These are phyloP conservation scores for Solanum sejunctum DNA, from an alignment of 257 asterid genomes.

Conservation along the genomic window DNA sequence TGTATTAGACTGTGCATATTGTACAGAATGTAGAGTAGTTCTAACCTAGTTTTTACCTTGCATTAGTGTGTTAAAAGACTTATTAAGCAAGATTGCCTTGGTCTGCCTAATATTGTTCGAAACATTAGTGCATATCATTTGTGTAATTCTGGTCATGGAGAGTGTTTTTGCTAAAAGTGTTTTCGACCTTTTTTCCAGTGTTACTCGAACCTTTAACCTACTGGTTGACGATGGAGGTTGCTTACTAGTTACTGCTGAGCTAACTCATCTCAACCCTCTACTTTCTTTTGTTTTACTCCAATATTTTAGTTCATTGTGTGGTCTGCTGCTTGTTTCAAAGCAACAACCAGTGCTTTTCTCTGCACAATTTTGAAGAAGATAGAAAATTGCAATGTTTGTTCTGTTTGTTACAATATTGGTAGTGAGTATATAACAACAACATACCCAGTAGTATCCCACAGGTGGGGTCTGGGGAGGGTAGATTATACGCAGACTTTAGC, in stretches of 20 bases:
- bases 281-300: too few species aligned
- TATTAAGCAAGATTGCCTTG: not conserved
- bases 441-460: too few species aligned
- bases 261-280: not conserved
- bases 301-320: too few species aligned
- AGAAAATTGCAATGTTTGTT: too few species aligned
- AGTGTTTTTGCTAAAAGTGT: not conserved
- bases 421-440: too few species aligned
- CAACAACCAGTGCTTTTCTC: too few species aligned
- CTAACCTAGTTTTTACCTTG: constrained; percentile 12
- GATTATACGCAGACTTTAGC: too few species aligned
- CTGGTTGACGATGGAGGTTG: not conserved
- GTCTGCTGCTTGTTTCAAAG: too few species aligned
- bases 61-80: not conserved
- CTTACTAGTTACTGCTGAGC: not conserved
- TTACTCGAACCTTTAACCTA: not conserved
- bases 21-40: constrained; percentile 27
- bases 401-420: too few species aligned
- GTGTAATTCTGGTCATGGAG: not conserved
- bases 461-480: too few species aligned
- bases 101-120: not conserved
- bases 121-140: not conserved
- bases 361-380: too few species aligned
- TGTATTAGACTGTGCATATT: constrained; percentile 17
- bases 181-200: not conserved